Evolutionary conservation across 2,329 filamentous ascomycete species (phyloP).

Genomic region (Fusarium pilosicola): DNA sequence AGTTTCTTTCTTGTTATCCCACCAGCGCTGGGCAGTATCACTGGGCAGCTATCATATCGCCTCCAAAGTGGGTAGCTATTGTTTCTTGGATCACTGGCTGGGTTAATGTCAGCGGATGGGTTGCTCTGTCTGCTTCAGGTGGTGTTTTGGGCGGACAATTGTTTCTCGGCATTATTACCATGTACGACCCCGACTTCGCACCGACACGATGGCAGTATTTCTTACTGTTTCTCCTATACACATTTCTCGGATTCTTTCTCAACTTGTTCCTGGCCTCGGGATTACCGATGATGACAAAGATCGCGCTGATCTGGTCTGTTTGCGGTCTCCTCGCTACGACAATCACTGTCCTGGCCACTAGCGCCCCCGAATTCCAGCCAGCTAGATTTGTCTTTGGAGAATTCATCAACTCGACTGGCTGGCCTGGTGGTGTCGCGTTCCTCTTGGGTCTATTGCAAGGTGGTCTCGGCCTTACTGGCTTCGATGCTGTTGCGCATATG

Average conservation of each 20-base stretch:
- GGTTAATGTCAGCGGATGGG: neutral
- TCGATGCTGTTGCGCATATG: neutral
- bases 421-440: neutral
- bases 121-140: neutral
- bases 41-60: neutral
- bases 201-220: neutral
- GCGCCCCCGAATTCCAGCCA: neutral
- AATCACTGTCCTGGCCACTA: neutral
- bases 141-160: neutral
- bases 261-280: neutral
- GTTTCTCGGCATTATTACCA: neutral
- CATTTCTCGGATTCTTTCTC: fast-evolving
- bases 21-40: neutral
- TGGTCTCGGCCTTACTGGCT: fast-evolving
- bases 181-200: neutral
- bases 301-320: neutral
- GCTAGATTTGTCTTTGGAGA: neutral
- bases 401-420: neutral
- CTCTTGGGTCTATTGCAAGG: neutral
- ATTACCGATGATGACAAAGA: neutral
- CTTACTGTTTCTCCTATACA: neutral
- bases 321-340: neutral
- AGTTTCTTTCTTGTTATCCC: neutral
- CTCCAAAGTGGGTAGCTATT: neutral
- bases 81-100: neutral